Base-by-base conservation (phyloP, 257 asterid genomes). In the Solanum bulbocastanum region DNA sequence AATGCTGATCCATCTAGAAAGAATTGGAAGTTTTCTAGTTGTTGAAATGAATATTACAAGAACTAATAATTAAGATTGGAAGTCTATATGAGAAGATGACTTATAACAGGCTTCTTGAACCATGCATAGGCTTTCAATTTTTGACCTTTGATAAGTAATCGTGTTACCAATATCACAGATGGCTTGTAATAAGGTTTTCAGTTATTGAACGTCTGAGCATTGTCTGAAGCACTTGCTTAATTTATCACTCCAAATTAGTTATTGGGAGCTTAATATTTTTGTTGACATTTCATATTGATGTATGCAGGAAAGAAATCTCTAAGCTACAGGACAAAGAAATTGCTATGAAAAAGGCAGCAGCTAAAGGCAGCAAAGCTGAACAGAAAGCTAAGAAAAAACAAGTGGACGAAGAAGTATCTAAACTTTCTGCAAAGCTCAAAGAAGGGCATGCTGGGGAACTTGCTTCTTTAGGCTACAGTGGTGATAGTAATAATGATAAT, bases 291-390 rank as follows among this genome's bases (percentile, higher is more conserved):
- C 49, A 46, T 60, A 33, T 35, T 9, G 52, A 46, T 49, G 60
- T 39, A 71, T 92, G 86, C 97, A 97, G 99, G 94, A 97, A 96
- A 90, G 99, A 97, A 92, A 94, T 92, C 23, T 90, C 88, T 39
- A 94, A 93, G 83, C 93, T 97, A 60, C 99, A 95, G 93, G 93
- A 88, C 94, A 96, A 95, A 91, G 99, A 97, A 93, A 91, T 88
- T 42, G 91, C 94, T 56, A 72, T 96, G 92, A 97, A 96, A 89
- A 97, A 97, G 93, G 95, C 95, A 20, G 98, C 99, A 20, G 98
- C 99, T 37, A 97, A 95, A 92, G 99, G 99, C 46, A 97, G 99
- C 94, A 97, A 95, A 88, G 98, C 98, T 46, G 99, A 97, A 89
- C 99, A 97, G 92, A 97, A 95, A 91, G 98, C 99, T 75, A 97